phyloP scores from a whole-genome alignment of 129 eudicot genomes.

The Escallonia herrerae region DNA sequence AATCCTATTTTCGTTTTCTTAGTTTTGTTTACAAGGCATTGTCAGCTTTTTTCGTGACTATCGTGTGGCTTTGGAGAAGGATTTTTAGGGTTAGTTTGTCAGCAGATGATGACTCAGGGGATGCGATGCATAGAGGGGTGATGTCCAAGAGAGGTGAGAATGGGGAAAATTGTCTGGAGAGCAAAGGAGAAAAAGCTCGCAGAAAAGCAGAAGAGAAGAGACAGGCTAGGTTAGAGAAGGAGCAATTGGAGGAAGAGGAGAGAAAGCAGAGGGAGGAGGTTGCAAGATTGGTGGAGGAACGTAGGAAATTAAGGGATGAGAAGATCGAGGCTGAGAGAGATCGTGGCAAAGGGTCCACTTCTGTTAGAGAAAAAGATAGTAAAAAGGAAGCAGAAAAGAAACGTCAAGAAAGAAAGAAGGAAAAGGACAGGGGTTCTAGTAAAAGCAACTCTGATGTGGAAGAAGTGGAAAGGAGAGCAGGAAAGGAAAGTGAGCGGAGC shows the following conservation, averaged over 20 bases:
- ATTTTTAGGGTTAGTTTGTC: slow-evolving; percentile 60
- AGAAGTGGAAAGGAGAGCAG: slow-evolving; percentile 57
- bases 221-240: slow-evolving; percentile 83
- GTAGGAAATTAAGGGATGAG: slow-evolving; percentile 75
- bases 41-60: slow-evolving; percentile 38
- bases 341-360: slow-evolving; percentile 30
- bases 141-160: slow-evolving; percentile 47
- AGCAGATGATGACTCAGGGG: slow-evolving; percentile 44
- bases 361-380: slow-evolving; percentile 42
- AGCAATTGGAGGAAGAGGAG: slow-evolving; percentile 85
- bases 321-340: slow-evolving; percentile 63
- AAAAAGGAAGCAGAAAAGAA: slow-evolving; percentile 64
- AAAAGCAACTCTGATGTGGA: slow-evolving; percentile 84
- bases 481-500: slow-evolving; percentile 50
- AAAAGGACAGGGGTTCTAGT: slow-evolving; percentile 64
- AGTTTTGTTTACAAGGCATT: slow-evolving; percentile 50
- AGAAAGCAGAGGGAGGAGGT: slow-evolving; percentile 95
- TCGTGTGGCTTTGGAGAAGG: slow-evolving; percentile 68
- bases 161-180: slow-evolving; percentile 63
- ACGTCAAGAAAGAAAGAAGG: slow-evolving; percentile 67
- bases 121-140: slow-evolving; percentile 41
- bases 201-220: slow-evolving; percentile 97
- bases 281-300: slow-evolving; percentile 87
- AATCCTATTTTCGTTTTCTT: slow-evolving; percentile 45
- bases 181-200: slow-evolving; percentile 81